phyloP scores from a whole-genome alignment of 805 yeast species.

The Wickerhamiella kazuoi region DNA sequence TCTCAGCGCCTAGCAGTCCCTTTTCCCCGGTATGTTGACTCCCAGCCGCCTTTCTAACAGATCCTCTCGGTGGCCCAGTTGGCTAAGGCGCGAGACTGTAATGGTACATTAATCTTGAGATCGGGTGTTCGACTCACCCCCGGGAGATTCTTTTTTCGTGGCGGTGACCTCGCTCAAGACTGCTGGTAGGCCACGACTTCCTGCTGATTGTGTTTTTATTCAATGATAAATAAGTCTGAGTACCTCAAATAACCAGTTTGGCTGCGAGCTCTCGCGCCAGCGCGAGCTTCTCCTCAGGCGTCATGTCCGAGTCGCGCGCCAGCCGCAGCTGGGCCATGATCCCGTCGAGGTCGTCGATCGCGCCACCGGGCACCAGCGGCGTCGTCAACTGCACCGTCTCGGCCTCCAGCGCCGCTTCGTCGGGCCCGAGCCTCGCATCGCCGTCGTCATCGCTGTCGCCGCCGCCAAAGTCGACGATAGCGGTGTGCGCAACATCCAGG shows the following conservation, averaged over 20 bases:
- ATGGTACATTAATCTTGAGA: constrained; percentile 15
- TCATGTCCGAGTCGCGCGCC: constrained; percentile 14
- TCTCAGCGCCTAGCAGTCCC: no score
- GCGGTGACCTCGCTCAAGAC: background rate
- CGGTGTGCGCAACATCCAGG: constrained; percentile 1
- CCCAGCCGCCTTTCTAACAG: background rate
- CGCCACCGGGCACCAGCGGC: background rate
- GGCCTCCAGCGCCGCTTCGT: background rate
- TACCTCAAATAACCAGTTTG: constrained; percentile 14
- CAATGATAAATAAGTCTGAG: no score
- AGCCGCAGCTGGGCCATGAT: constrained; percentile 10
- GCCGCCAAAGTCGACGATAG: background rate
- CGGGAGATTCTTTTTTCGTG: constrained; percentile 10
- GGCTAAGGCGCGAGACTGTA: constrained; percentile 18
- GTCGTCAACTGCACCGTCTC: background rate
- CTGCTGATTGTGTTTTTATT: no score
- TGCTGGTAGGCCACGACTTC: no score
- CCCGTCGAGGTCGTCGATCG: background rate
- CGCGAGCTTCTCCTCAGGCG: constrained; percentile 17
- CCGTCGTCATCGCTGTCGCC: background rate
- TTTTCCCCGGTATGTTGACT: background rate
- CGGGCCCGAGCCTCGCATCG: background rate
- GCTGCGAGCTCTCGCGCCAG: constrained; percentile 21
- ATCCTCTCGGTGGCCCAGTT: constrained; percentile 17
- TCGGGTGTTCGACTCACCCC: constrained; percentile 17